phyloP scores from a whole-genome alignment of 805 yeast species.

The Ogataea henricii region DNA sequence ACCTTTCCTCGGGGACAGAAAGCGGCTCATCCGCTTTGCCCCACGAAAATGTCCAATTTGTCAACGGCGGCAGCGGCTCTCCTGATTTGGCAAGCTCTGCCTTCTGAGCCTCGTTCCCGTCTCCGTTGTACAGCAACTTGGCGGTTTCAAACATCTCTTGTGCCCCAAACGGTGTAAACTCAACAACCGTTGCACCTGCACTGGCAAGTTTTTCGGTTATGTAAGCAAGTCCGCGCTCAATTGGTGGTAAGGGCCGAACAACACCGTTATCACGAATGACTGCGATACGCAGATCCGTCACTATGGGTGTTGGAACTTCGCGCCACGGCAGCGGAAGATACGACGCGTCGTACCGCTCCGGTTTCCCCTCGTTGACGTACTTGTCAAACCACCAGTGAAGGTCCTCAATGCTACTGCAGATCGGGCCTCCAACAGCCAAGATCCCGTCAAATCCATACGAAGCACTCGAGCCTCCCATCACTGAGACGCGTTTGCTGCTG shows the following conservation, averaged over 20 bases:
- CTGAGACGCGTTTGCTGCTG: slow-evolving; percentile 53
- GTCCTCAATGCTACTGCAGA: slow-evolving; percentile 9
- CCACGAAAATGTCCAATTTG: slow-evolving; percentile 50
- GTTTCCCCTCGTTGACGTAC: slow-evolving; percentile 48
- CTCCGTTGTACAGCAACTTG: slow-evolving; percentile 50
- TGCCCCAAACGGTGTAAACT: slow-evolving; percentile 53
- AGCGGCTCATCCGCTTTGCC: slow-evolving; percentile 50
- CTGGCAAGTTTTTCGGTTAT: slow-evolving; percentile 48
- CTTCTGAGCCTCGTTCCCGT: slow-evolving; percentile 56
- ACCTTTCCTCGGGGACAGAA: slow-evolving; percentile 47
- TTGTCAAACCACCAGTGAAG: slow-evolving; percentile 37
- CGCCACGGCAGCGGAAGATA: slow-evolving; percentile 44
- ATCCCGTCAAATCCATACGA: slow-evolving; percentile 34
- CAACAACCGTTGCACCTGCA: slow-evolving; percentile 50
- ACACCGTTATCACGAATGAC: slow-evolving; percentile 55
- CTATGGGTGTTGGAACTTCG: slow-evolving; percentile 27
- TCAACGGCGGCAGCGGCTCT: slow-evolving; percentile 57
- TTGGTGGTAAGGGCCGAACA: slow-evolving; percentile 60
- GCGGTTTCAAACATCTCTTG: slow-evolving; percentile 57
- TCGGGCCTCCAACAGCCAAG: slow-evolving; percentile 5
- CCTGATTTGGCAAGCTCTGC: slow-evolving; percentile 51
- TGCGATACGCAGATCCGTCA: slow-evolving; percentile 47
- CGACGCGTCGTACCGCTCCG: slow-evolving; percentile 41
- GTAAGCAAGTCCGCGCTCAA: slow-evolving; percentile 47
- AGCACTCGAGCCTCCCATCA: slow-evolving; percentile 44